Evolutionary conservation across 768 basidiomycete genomes (phyloP).

Genomic region (Boletus sp.): DNA sequence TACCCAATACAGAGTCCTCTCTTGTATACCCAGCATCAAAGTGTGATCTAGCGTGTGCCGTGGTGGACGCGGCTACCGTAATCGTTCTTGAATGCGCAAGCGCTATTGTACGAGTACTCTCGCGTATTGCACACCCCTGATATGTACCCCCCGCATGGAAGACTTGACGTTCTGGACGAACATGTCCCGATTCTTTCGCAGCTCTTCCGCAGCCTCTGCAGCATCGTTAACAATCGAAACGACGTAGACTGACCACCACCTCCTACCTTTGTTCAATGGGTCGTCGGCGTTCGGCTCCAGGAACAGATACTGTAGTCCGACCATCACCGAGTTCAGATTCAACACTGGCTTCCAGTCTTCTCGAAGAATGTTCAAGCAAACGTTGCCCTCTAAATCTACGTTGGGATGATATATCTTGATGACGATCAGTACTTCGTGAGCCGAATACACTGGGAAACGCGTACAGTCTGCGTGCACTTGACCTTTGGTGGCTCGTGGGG

Average conservation of each 20-base stretch:
- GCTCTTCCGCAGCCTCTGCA: conserved; percentile 92
- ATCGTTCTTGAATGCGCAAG: neutral
- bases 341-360: conserved; percentile 99
- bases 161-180: conserved; percentile 84
- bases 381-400: conserved; percentile 96
- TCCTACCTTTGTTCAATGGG: conserved; percentile 93
- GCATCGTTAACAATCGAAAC: conserved; percentile 6
- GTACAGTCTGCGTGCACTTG: conserved; percentile 90
- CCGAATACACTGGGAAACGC: conserved; percentile 24
- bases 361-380: conserved; percentile 95
- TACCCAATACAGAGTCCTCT: conserved; percentile 2
- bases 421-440: conserved; percentile 2
- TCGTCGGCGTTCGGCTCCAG: conserved; percentile 98
- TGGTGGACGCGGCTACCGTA: conserved; percentile 7
- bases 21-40: conserved; percentile 3
- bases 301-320: conserved; percentile 97
- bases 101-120: conserved; percentile 56
- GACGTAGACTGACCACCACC: neutral
- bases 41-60: conserved; percentile 1
- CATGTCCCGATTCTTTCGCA: conserved; percentile 81
- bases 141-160: conserved; percentile 76
- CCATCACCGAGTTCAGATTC: conserved; percentile 97
- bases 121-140: conserved; percentile 80
- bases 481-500: conserved; percentile 99
- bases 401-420: conserved; percentile 97